Base-by-base conservation (phyloP, 306 rosid species). In the Abrus pulchellus region DNA sequence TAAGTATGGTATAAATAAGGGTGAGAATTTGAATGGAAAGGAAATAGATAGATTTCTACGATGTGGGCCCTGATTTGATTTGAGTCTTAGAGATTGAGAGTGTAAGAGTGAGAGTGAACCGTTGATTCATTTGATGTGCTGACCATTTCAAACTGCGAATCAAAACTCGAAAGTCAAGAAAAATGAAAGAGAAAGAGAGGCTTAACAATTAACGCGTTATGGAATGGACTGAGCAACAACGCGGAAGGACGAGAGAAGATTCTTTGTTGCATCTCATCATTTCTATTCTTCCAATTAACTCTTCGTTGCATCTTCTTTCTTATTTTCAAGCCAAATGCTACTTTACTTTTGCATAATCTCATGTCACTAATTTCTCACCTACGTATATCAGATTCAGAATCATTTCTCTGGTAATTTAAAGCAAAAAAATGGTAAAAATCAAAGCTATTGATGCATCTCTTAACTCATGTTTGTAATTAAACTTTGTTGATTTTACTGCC, bases 81-180 rank as follows among this genome's bases (percentile, higher is more conserved):
- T 20, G 20, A 20, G 20, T 20, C 20, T 11, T 60, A n/a, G 55
- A 47, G 57, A 10, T 3, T 32, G 54, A 67, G 70, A 66, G 4
- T 2, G 60, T 20, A 20, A 30, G n/a, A 70, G 14, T 33, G 62
- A 11, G 40, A 6, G 66, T 33, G 68, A 62, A 7, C n/a, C 36
- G 40, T 54, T 52, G 9, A 52, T 43, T 5, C 7, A 66, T 66
- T 66, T 43, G 2, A 14, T 27, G 52, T 75, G 78, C 80, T 85
- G 91, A 89, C 92, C 72, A 36, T 60, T 90, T 87, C 91, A 82
- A 82, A 81, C 66, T 59, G 30, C 68, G 1, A 34, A 9, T 70
- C 76, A 3, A 70, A 78, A 74, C 84, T 83, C 10, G 49, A 11
- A 81, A 83, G 83, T 67, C 72, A 50, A 56, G 62, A 68, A 9